These are phyloP conservation scores for Cercospora brassicicola DNA, from an alignment of 2,329 filamentous ascomycete genomes.

Conservation along the genomic window DNA sequence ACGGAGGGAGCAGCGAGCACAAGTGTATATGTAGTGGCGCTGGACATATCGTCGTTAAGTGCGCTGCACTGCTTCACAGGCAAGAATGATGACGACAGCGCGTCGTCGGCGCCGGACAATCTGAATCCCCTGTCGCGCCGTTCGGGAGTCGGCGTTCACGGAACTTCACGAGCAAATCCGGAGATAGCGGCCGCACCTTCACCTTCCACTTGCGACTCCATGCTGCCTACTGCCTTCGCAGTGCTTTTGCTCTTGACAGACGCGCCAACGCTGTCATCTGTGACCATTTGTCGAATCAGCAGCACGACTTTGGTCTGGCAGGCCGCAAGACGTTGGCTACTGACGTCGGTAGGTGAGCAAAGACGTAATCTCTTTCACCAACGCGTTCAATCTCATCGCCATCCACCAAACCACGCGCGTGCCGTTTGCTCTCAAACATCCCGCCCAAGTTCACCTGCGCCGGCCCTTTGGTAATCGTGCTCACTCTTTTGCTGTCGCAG, in stretches of 20 bases:
- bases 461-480: not conserved
- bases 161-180: not conserved
- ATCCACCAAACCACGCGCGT: not conserved
- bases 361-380: not conserved
- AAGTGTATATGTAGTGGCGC: not conserved
- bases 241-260: not conserved
- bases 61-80: not conserved
- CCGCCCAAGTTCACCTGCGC: not conserved
- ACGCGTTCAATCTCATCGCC: not conserved
- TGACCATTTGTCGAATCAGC: not conserved
- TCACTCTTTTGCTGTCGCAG: not conserved
- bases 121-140: not conserved
- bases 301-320: not conserved
- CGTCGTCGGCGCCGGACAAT: not conserved
- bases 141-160: not conserved
- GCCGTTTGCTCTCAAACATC: not conserved
- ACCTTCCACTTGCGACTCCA: not conserved
- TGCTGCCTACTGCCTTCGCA: not conserved
- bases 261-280: not conserved
- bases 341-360: constrained; percentile 1
- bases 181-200: not conserved
- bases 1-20: not conserved
- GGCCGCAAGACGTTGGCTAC: not conserved
- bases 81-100: not conserved
- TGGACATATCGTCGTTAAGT: not conserved